A percentile compares a stretch with the other conserved stretches of the same genome.
Evolutionary conservation across 306 rosid genomes (phyloP).

Genomic region (Bauhinia variegata): DNA sequence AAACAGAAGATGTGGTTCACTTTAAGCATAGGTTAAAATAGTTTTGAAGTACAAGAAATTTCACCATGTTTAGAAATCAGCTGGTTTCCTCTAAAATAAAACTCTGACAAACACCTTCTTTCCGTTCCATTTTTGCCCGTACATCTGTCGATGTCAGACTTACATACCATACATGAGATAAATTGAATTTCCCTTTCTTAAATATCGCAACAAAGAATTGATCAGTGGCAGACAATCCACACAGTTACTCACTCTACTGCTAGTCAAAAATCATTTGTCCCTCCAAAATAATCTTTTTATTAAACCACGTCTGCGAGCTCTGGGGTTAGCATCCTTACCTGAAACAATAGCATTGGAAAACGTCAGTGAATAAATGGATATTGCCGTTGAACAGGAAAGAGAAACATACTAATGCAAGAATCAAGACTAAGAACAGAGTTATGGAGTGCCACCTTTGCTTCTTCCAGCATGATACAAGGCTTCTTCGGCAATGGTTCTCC

Average conservation of each 20-base stretch:
- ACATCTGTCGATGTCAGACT: constrained; percentile 34
- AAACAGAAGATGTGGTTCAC: too few relatives aligned
- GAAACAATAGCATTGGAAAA: constrained; percentile 16
- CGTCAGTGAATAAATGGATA: background rate
- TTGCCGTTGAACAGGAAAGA: background rate
- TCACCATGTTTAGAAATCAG: background rate
- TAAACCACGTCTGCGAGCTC: constrained; percentile 29
- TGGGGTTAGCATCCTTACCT: constrained; percentile 37
- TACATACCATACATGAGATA: too few relatives aligned
- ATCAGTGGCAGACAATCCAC: constrained; percentile 26
- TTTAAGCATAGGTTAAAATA: background rate
- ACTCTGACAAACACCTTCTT: background rate
- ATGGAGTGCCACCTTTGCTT: constrained; percentile 59
- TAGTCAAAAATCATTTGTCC: constrained; percentile 3
- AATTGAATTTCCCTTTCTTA: constrained; percentile 16
- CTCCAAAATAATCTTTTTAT: constrained; percentile 41
- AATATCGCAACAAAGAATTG: constrained; percentile 25
- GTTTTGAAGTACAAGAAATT: background rate
- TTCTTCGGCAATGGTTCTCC: constrained; percentile 95
- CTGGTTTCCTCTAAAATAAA: too few relatives aligned
- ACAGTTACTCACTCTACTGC: constrained; percentile 18
- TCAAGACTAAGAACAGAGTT: too few relatives aligned
- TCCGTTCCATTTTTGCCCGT: background rate
- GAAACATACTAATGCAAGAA: background rate
- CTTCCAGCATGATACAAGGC: constrained; percentile 74